A percentile compares a stretch with the other conserved stretches of the same genome.
Conservation (phyloP, 306 rosid species). For the Herpetospermum pedunculosum region DNA sequence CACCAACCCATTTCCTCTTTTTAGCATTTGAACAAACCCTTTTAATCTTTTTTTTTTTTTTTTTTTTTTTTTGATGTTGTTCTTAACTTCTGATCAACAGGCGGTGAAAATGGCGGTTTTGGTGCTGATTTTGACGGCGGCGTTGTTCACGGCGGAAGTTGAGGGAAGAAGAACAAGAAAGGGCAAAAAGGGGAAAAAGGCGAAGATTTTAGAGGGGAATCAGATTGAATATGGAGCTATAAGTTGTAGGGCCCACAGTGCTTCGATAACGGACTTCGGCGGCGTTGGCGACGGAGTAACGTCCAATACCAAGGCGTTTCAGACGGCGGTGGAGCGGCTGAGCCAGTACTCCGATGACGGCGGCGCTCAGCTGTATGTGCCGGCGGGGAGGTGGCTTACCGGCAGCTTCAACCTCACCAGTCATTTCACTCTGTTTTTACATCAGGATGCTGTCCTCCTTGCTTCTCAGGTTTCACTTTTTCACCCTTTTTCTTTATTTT, state of each 20-base stretch:
- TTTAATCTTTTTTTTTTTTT: not conserved
- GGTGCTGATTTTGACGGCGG: not conserved
- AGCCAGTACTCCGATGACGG: conserved; percentile 22
- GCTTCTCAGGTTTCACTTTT: conserved; percentile 63
- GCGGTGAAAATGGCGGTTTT: conserved; percentile 8
- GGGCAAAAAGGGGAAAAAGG: not conserved
- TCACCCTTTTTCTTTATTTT: conserved; percentile 14
- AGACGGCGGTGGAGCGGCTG: conserved; percentile 18
- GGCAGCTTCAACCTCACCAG: conserved; percentile 87
- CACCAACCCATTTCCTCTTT: not conserved
- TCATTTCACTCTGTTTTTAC: conserved; percentile 72
- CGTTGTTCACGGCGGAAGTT: conserved; percentile 15
- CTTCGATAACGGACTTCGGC: conserved; percentile 32
- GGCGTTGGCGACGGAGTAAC: conserved; percentile 46
- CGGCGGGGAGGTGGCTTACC: conserved; percentile 44
- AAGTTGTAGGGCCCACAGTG: conserved; percentile 37
- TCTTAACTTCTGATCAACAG: conserved; percentile 13
- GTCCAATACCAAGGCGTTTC: conserved; percentile 37
- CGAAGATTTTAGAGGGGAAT: not conserved
- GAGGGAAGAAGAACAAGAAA: not conserved
- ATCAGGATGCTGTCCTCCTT: conserved; percentile 70
- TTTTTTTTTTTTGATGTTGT: not conserved
- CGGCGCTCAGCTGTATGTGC: conserved; percentile 36
- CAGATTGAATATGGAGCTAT: conserved; percentile 25
- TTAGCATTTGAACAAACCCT: not conserved